Evolutionary conservation across 2,329 filamentous ascomycete species (phyloP).

Genomic region (Monilinia fructicola): DNA sequence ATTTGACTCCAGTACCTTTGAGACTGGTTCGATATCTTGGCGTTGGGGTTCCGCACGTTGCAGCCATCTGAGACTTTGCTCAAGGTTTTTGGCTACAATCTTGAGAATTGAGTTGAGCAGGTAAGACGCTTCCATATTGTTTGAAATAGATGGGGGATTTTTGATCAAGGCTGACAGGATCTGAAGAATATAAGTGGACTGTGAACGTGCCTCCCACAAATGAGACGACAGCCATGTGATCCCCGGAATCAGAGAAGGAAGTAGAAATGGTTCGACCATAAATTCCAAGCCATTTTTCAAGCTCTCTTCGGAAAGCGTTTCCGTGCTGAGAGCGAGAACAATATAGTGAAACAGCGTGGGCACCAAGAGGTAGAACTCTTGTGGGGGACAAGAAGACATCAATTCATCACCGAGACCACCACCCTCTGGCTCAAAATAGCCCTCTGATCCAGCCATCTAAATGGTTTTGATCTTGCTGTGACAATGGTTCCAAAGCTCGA

Average conservation of each 20-base stretch:
- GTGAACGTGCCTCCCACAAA: constrained; percentile 64
- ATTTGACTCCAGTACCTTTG: constrained; percentile 62
- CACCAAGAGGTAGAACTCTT: constrained; percentile 77
- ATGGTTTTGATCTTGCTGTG: constrained; percentile 61
- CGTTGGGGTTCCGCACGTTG: constrained; percentile 66
- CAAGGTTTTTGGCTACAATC: constrained; percentile 67
- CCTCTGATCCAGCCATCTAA: constrained; percentile 74
- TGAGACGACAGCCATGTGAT: constrained; percentile 70
- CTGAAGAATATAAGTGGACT: constrained; percentile 67
- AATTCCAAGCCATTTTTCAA: constrained; percentile 77
- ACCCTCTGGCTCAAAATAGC: constrained; percentile 73
- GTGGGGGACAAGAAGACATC: constrained; percentile 77
- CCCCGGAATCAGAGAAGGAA: constrained; percentile 75
- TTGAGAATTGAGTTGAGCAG: constrained; percentile 72
- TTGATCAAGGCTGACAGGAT: constrained; percentile 72
- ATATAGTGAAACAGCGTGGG: constrained; percentile 76
- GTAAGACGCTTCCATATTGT: constrained; percentile 57
- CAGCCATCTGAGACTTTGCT: constrained; percentile 64
- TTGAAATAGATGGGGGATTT: constrained; percentile 63
- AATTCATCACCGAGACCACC: constrained; percentile 75
- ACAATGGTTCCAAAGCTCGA: constrained; percentile 59
- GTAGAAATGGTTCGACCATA: constrained; percentile 73
- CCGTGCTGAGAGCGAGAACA: constrained; percentile 65
- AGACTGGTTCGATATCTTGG: constrained; percentile 67
- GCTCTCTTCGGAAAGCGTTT: constrained; percentile 64